Conservation (phyloP, 2,329 filamentous ascomycete species). For the Neoarthrinium moseri region DNA sequence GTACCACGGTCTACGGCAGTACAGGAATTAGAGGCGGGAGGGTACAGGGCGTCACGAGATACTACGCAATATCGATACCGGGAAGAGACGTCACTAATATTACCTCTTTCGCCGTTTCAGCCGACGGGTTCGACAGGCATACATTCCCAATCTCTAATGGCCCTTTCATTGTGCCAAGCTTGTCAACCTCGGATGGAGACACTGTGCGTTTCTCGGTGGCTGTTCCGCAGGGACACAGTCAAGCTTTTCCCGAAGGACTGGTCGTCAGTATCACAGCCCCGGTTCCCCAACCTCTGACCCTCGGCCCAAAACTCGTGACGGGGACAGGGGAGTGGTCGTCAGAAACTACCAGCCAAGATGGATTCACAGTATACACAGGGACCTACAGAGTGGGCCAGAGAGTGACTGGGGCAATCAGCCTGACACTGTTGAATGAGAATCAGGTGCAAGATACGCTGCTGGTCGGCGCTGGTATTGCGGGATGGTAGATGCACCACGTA, state of each 20-base stretch:
- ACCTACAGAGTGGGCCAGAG: slow-evolving; percentile 10
- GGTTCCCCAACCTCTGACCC: slow-evolving; percentile 19
- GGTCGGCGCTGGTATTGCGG: slow-evolving; percentile 20
- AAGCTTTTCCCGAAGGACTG: slow-evolving; percentile 10
- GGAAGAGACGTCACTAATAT: slow-evolving; percentile 9
- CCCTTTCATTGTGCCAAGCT: slow-evolving; percentile 18
- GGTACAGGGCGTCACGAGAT: slow-evolving; percentile 12
- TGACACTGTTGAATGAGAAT: slow-evolving; percentile 15
- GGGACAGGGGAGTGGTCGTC: slow-evolving; percentile 10
- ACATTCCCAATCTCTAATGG: slow-evolving; percentile 16
- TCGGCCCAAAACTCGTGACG: slow-evolving; percentile 17
- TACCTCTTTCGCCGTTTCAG: slow-evolving; percentile 15
- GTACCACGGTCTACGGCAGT: slow-evolving; percentile 19
- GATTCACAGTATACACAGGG: slow-evolving; percentile 11
- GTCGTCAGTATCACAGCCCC: slow-evolving; percentile 15
- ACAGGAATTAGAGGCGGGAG: background rate
- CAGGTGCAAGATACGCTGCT: slow-evolving; percentile 20
- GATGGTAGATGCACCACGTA: too few relatives aligned
- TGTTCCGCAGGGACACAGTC: slow-evolving; percentile 1
- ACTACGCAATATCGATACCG: slow-evolving; percentile 18
- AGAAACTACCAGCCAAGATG: slow-evolving; percentile 3
- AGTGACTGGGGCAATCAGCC: slow-evolving; percentile 20
- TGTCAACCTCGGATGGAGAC: slow-evolving; percentile 12
- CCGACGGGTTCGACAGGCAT: slow-evolving; percentile 8
- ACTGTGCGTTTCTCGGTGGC: slow-evolving; percentile 17